Evolutionary conservation across 2,329 filamentous ascomycete genomes (phyloP), one percentile per base, ranked within the genome.

Genomic region (Leptosphaerulina australis): DNA sequence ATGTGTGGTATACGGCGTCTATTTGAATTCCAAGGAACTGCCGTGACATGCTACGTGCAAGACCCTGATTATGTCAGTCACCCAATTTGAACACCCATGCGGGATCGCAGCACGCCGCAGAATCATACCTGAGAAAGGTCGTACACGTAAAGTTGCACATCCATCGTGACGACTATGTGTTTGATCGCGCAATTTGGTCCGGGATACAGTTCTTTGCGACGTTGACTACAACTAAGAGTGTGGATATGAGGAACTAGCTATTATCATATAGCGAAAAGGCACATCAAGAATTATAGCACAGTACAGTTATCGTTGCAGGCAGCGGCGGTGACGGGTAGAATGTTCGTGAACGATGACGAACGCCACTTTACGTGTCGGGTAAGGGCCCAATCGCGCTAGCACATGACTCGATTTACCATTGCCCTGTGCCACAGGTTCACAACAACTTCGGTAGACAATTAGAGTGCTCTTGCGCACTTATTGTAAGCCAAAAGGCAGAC

Each of bases 1-100:
- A 90, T 0, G 94, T 97, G 72, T 99, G 94, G 63, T 97, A 97
- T 44, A 99, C 85, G 44, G 94, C 94, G 72, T 97, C 93, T 39
- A 97, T 90, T 43, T 88, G 84, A 1, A 80, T 82, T 1, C 86
- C 86, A 4, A 87, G 81, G 35, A 88, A 77, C 37, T 81, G 75
- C 39, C 69, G 70, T 10, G 82, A 85, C 69, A 85, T 82, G 25
- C 59, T 58, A 21, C 81, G 75, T 41, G 82, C 82, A 58, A 84
- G 76, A 61, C 81, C 81, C 80, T 83, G 17, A 2, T 33, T 31
- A 22, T 17, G 37, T 66, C 31, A 62, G 51, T 14, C 1, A n/a
- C 25, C 11, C 3, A 14, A 4, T 15, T n/a, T 33, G 20, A 4
- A n/a, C 28, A 15, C 11, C 3, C 2, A n/a, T 17, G 25, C n/a